Conservation (phyloP, 2,329 filamentous ascomycete species). For the Diaporthe sp. region DNA sequence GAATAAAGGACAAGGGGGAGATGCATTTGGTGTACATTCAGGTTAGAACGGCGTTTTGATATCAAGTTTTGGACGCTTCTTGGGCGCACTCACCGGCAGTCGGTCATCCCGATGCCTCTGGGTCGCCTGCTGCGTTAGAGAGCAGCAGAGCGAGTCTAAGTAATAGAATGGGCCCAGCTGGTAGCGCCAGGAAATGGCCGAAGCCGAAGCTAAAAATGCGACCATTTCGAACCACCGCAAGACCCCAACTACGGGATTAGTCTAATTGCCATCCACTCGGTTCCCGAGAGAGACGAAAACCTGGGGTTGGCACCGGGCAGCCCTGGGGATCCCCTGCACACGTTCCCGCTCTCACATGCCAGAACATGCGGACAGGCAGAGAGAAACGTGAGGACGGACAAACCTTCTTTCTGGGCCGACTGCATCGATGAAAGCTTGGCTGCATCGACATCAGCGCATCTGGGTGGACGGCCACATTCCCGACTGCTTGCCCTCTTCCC, state of each 20-base stretch:
- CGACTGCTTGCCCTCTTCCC: not conserved
- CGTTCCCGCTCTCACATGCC: slow-evolving; percentile 21
- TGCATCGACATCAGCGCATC: slow-evolving; percentile 10
- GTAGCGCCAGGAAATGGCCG: slow-evolving; percentile 19
- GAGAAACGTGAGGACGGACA: not conserved
- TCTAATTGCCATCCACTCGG: slow-evolving; percentile 11
- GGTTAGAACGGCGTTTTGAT: slow-evolving; percentile 12
- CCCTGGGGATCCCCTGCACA: slow-evolving; percentile 10
- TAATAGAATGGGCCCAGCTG: slow-evolving; percentile 4
- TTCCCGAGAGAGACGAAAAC: slow-evolving; percentile 7
- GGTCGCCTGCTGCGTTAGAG: not conserved
- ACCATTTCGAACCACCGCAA: not conserved
- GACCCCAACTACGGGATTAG: slow-evolving; percentile 3
- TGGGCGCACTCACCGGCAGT: not conserved
- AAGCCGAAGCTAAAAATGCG: slow-evolving; percentile 2
- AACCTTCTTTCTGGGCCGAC: slow-evolving; percentile 20
- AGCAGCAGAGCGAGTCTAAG: not conserved
- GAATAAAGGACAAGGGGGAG: not conserved
- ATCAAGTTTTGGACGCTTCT: not conserved
- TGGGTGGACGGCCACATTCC: not conserved
- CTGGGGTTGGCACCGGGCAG: slow-evolving; percentile 8
- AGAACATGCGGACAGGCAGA: not conserved
- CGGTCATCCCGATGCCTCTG: not conserved
- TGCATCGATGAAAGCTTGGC: slow-evolving; percentile 19
- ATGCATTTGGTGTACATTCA: not conserved